Conservation (phyloP, 306 rosid species). For the Citrullus mucosospermus region DNA sequence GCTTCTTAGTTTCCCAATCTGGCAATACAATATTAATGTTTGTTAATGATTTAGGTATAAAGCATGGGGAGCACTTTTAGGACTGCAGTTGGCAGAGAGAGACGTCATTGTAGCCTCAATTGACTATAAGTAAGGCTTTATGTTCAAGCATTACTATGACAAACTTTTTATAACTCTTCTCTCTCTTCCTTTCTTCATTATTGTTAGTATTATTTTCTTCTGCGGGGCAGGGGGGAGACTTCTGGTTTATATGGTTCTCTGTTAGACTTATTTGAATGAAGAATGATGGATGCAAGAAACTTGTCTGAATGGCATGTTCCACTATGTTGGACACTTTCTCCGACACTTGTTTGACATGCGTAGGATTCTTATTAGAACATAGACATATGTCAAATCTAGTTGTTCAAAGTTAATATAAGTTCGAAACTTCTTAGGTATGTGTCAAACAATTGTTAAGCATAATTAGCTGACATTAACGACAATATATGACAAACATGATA, state of each 20-base stretch:
- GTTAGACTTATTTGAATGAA: neutral
- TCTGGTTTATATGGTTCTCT: neutral
- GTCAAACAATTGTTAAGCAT: neutral
- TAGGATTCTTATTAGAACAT: neutral
- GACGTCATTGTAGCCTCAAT: conserved; percentile 75
- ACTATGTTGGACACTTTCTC: neutral
- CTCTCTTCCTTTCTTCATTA: neutral
- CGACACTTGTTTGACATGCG: neutral
- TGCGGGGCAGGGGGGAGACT: neutral
- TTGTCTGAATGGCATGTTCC: neutral
- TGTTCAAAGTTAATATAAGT: neutral
- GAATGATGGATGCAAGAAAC: neutral
- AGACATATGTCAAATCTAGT: neutral
- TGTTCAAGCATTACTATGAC: conserved; percentile 30
- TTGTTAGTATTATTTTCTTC: neutral
- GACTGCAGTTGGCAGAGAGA: conserved; percentile 79
- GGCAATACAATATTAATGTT: conserved; percentile 9
- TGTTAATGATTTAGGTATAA: conserved; percentile 59
- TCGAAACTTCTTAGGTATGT: neutral
- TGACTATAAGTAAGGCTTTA: conserved; percentile 80
- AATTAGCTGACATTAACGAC: neutral
- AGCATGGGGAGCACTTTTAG: conserved; percentile 96
- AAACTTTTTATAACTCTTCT: conserved; percentile 19
- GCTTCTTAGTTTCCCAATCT: neutral
- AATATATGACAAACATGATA: neutral